A percentile compares a stretch with the other conserved stretches of the same genome.
Conservation (phyloP, 2,329 filamentous ascomycete genomes). For the Calonectria pauciramosa region DNA sequence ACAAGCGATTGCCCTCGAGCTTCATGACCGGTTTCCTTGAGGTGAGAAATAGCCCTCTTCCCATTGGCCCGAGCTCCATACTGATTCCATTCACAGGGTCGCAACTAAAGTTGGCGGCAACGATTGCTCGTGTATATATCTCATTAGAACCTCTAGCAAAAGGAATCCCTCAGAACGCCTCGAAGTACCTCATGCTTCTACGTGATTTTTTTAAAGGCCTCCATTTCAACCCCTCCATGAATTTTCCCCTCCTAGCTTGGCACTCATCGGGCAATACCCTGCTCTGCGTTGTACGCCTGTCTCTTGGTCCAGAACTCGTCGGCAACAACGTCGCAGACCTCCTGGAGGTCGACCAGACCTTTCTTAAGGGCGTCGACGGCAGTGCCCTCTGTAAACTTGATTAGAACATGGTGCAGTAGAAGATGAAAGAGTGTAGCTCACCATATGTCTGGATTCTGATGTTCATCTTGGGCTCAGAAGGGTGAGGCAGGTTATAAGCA, state of each 20-base stretch:
- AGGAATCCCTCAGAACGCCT: slow-evolving; percentile 51
- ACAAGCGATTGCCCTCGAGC: slow-evolving; percentile 83
- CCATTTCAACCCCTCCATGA: slow-evolving; percentile 17
- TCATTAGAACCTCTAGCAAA: slow-evolving; percentile 46
- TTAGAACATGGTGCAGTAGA: slow-evolving; percentile 5
- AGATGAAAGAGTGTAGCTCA: slow-evolving; percentile 59
- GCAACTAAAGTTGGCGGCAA: slow-evolving; percentile 62
- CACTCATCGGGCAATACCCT: slow-evolving; percentile 49
- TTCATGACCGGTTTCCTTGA: slow-evolving; percentile 97
- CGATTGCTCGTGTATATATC: slow-evolving; percentile 53
- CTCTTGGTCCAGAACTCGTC: slow-evolving; percentile 83
- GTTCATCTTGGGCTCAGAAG: slow-evolving; percentile 97
- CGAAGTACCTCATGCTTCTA: slow-evolving; percentile 42
- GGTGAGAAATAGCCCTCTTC: slow-evolving; percentile 66
- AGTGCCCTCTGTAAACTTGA: slow-evolving; percentile 73
- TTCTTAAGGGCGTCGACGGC: slow-evolving; percentile 92
- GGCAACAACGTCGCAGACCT: slow-evolving; percentile 93
- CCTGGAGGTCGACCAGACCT: slow-evolving; percentile 88
- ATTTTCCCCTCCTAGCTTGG: neutral
- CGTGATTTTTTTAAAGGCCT: slow-evolving; percentile 36
- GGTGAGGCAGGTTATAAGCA: slow-evolving; percentile 97
- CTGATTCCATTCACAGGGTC: slow-evolving; percentile 58
- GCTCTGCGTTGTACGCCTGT: slow-evolving; percentile 51
- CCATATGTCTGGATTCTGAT: slow-evolving; percentile 97
- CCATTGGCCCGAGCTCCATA: neutral